Conservation (phyloP, 2,329 filamentous ascomycete species). For the Calonectria pseudoturangicola region DNA sequence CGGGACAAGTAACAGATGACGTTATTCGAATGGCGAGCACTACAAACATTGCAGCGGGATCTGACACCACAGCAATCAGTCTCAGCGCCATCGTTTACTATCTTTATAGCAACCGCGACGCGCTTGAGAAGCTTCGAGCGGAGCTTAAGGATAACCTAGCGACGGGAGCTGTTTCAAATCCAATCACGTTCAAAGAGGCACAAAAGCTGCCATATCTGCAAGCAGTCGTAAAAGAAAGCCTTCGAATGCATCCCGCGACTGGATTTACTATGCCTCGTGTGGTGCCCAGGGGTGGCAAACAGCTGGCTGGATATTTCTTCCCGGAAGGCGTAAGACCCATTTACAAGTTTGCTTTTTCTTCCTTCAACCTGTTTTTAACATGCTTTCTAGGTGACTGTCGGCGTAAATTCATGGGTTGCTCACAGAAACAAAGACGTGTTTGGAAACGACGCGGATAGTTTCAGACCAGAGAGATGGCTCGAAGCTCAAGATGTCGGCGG, state of each 20-base stretch:
- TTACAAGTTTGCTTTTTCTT: background rate
- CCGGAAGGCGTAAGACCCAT: background rate
- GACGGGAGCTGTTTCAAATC: background rate
- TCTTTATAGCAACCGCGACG: background rate
- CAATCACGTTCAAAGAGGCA: background rate
- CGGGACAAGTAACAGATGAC: background rate
- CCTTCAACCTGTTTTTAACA: background rate
- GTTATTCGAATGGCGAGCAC: background rate
- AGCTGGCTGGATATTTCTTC: conserved; percentile 7
- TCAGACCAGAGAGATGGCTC: conserved; percentile 16
- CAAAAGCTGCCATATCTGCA: conserved; percentile 10
- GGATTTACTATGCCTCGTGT: conserved; percentile 8
- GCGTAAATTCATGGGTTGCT: conserved; percentile 1
- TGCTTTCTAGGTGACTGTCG: background rate
- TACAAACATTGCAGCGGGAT: background rate
- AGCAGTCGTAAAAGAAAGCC: conserved; percentile 8
- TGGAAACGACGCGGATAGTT: background rate
- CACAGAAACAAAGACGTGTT: conserved; percentile 5
- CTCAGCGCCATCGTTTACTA: conserved; percentile 5
- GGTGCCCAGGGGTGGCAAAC: background rate
- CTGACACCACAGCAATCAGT: background rate
- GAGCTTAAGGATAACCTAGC: background rate
- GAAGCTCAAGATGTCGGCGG: background rate
- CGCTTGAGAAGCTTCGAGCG: background rate
- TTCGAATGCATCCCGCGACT: background rate